Evolutionary conservation across 352 stramenopile genomes (phyloP).

Genomic region (Phytophthora sojae): DNA sequence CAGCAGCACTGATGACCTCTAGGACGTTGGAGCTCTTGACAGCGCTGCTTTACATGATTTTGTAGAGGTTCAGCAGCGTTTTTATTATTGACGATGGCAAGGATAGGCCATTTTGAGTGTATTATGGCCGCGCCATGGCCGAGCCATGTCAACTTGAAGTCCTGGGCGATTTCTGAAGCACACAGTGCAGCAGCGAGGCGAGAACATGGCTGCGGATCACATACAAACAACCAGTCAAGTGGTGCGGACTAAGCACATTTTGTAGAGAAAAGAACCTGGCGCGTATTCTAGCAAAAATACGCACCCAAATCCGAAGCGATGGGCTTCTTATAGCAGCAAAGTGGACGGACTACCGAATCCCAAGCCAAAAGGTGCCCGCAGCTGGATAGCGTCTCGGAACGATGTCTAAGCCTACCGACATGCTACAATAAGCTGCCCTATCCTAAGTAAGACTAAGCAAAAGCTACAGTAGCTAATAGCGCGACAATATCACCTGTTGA

Average conservation of each 20-base stretch:
- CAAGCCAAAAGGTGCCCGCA: background rate
- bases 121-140: constrained; percentile 18
- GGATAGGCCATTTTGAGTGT: constrained; percentile 25
- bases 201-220: constrained; percentile 12
- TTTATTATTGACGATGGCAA: constrained; percentile 35
- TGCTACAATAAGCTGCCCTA: too few relatives aligned
- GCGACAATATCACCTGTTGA: background rate
- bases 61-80: constrained; percentile 4
- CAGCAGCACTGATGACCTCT: too few relatives aligned
- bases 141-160: constrained; percentile 44
- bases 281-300: constrained; percentile 22
- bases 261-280: constrained; percentile 20
- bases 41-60: constrained; percentile 2
- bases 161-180: constrained; percentile 34
- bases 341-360: background rate
- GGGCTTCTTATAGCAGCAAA: background rate
- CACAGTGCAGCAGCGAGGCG: constrained; percentile 20
- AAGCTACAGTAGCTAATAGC: too few relatives aligned
- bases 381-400: background rate
- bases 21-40: too few relatives aligned
- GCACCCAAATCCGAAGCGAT: constrained; percentile 14
- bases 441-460: too few relatives aligned
- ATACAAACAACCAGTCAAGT: constrained; percentile 25
- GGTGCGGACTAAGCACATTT: background rate
- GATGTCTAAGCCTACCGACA: background rate